phyloP scores from a whole-genome alignment of 805 yeast genomes.

The Starmerella roubikii region DNA sequence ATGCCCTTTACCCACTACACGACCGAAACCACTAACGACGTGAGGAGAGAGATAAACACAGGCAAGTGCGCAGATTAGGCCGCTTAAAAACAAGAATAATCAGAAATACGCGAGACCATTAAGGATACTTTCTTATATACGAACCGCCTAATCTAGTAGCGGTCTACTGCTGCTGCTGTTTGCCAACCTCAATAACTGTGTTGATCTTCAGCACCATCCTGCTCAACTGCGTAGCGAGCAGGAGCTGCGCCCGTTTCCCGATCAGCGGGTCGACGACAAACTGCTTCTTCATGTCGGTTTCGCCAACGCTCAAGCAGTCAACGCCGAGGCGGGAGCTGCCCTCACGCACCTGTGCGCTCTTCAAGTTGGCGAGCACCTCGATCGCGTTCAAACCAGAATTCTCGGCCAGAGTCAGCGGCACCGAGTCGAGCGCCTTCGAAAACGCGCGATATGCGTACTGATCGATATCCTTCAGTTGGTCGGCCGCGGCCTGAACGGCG shows the following conservation, averaged over 20 bases:
- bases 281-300: conserved; percentile 83
- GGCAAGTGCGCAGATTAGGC: too few species aligned
- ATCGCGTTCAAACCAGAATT: conserved; percentile 93
- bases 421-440: conserved; percentile 75
- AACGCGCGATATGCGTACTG: conserved; percentile 97
- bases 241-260: conserved; percentile 91
- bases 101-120: too few species aligned
- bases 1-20: too few species aligned
- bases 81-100: too few species aligned
- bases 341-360: conserved; percentile 72
- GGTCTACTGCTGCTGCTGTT: conserved; percentile 20
- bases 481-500: conserved; percentile 84
- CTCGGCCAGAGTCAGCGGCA: conserved; percentile 92
- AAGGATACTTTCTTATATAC: too few species aligned
- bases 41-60: too few species aligned
- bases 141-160: too few species aligned
- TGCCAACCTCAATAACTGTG: conserved; percentile 85
- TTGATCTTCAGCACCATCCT: conserved; percentile 96
- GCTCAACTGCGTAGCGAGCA: conserved; percentile 91
- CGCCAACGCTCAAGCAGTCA: conserved; percentile 80
- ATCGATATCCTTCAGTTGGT: conserved; percentile 84
- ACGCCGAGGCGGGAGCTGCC: conserved; percentile 66
- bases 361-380: conserved; percentile 70
- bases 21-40: too few species aligned
- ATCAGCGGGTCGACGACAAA: conserved; percentile 95